A percentile compares a stretch with the other conserved stretches of the same genome.
Evolutionary conservation across 2,329 filamentous ascomycete species (phyloP).

Genomic region (Fusarium sp.): DNA sequence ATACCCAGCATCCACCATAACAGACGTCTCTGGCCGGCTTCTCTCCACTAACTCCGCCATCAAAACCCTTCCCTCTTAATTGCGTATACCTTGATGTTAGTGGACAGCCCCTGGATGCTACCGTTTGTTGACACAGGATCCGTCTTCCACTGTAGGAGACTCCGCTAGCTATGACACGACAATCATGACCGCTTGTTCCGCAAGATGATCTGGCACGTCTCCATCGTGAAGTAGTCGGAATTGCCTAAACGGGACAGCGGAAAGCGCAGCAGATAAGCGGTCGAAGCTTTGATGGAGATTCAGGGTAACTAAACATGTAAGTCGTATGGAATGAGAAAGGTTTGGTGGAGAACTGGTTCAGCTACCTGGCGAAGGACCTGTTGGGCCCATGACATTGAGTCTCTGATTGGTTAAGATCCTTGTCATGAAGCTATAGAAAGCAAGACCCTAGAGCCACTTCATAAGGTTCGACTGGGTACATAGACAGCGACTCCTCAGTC

Average conservation of each 20-base stretch:
- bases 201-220: constrained; percentile 34
- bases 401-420: constrained; percentile 23
- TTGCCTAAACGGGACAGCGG: constrained; percentile 12
- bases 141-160: not conserved
- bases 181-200: constrained; percentile 8
- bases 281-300: constrained; percentile 17
- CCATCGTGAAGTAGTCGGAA: constrained; percentile 32
- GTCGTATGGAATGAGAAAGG: constrained; percentile 18
- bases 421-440: not conserved
- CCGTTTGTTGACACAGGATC: not conserved
- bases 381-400: constrained; percentile 2
- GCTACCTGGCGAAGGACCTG: constrained; percentile 1
- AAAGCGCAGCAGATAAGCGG: constrained; percentile 16
- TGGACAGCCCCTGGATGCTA: not conserved
- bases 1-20: constrained; percentile 8
- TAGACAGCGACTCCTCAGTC: not conserved
- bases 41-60: constrained; percentile 15
- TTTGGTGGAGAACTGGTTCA: constrained; percentile 23
- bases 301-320: constrained; percentile 13
- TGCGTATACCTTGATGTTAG: not conserved
- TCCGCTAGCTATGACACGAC: constrained; percentile 1
- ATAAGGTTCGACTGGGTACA: not conserved
- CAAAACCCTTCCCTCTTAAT: not conserved
- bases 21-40: not conserved
- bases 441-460: constrained; percentile 4